Conservation (phyloP, 495 filamentous ascomycete species). For the Aspergillus hancockii region DNA sequence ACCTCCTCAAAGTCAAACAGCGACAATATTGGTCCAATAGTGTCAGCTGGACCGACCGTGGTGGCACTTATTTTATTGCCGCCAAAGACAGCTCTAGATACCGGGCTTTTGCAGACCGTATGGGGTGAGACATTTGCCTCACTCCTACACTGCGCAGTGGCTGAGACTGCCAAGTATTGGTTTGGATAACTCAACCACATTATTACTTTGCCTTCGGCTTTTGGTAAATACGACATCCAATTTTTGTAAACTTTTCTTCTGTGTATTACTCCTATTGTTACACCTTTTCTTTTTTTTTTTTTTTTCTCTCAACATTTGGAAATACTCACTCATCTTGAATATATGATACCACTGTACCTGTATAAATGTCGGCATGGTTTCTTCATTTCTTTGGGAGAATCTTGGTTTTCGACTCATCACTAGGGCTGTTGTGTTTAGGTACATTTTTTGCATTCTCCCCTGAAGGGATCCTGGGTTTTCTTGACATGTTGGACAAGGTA, state of each 20-base stretch:
- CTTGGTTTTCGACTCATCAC: neutral
- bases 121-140: constrained; percentile 20
- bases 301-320: constrained; percentile 4
- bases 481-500: neutral
- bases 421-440: neutral
- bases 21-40: constrained; percentile 76
- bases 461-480: neutral
- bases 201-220: constrained; percentile 7
- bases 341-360: constrained; percentile 26
- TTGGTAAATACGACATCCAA: constrained; percentile 9
- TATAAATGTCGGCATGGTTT: constrained; percentile 7
- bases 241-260: neutral
- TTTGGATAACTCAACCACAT: neutral
- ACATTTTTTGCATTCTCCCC: neutral
- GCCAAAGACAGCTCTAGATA: constrained; percentile 69
- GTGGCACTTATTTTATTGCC: constrained; percentile 84
- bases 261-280: neutral
- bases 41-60: constrained; percentile 89
- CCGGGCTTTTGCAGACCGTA: constrained; percentile 46
- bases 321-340: constrained; percentile 8
- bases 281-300: neutral
- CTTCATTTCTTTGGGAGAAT: neutral
- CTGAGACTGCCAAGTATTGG: neutral
- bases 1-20: constrained; percentile 72
- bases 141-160: neutral